Evolutionary conservation across 345 rosid genomes (phyloP), one percentile per base, ranked within the genome.

Genomic region (Corymbia maculata): DNA sequence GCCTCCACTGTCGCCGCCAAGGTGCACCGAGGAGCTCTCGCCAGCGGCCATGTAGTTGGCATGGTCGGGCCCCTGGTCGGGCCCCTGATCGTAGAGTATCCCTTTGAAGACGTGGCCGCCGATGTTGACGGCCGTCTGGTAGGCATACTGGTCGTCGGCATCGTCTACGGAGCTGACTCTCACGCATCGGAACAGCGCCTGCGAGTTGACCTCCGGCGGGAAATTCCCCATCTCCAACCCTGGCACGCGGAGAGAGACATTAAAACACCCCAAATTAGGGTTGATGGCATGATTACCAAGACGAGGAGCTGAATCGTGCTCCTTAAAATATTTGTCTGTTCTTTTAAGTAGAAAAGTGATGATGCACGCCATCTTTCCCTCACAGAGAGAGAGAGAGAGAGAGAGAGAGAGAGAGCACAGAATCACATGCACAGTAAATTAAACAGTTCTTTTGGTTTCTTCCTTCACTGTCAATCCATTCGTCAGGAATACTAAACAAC

Each of bases 81-180:
- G 95, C 59, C 99, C 99, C 86, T 95, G 98, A 93, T 97, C 98
- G 88, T 97, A 96, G 79, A 97, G 94, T 90, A 97, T 93, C 86
- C 99, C 99, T 88, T 95, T 97, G 93, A 97, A 97, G 44, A 97
- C 88, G 88, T 95, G 99, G 26, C 99, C 99, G 47, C 96, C 95
- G 9, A 97, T 96, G 91, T 93, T 95, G 51, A 97, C 95, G 17
- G 95, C 94, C 53, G 99, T 94, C 92, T 96, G 97, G 91, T 97
- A 97, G 45, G 99, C 99, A 36, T 89, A 94, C 88, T 95, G 96
- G 13, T 97, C 99, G 19, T 95, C 97, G 30, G 55, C 61, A 51
- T 97, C 99, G 51, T 96, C 98, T 52, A 95, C 61, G 57, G 93
- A 88, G 88, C 95, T 94, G 93, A 97, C 94, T 89, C 95, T 91